These are phyloP conservation scores for Pleodorina starrii DNA, from an alignment of 139 green algal species.

Conservation along the genomic window DNA sequence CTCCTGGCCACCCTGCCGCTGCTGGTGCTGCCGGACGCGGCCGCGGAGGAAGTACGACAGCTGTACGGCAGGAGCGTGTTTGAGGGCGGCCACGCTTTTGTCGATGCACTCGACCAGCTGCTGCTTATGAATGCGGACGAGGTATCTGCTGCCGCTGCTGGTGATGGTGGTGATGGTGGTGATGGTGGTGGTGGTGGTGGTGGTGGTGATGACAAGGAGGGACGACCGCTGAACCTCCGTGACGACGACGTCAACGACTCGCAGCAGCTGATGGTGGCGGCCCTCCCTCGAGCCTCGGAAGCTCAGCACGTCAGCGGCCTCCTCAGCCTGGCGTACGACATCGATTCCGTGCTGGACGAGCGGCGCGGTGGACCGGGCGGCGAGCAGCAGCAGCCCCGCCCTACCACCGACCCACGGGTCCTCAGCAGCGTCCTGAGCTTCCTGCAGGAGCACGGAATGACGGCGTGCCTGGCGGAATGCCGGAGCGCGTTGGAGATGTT, in stretches of 20 bases:
- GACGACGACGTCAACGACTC: too few species aligned
- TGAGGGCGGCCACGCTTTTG: too few species aligned
- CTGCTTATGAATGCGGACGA: too few species aligned
- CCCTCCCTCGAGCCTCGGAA: not conserved
- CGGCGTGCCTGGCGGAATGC: too few species aligned
- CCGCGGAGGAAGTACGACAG: conserved; percentile 3
- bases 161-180: too few species aligned
- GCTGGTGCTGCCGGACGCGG: conserved; percentile 15
- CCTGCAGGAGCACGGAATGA: not conserved
- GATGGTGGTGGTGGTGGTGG: not conserved
- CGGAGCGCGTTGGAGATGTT: too few species aligned
- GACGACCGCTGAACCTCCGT: too few species aligned
- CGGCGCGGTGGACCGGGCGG: not conserved
- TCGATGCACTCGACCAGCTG: too few species aligned
- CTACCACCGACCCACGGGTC: not conserved
- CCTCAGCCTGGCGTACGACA: not conserved
- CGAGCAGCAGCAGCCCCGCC: too few species aligned
- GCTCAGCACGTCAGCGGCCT: not conserved
- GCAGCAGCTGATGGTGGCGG: too few species aligned
- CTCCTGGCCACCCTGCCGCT: not conserved
- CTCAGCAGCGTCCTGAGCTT: not conserved
- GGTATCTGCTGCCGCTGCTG: too few species aligned
- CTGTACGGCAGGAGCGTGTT: not conserved
- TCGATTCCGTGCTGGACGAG: not conserved
- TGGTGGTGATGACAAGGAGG: too few species aligned